Conservation (phyloP, 306 rosid genomes). For the Mucuna pruriens region DNA sequence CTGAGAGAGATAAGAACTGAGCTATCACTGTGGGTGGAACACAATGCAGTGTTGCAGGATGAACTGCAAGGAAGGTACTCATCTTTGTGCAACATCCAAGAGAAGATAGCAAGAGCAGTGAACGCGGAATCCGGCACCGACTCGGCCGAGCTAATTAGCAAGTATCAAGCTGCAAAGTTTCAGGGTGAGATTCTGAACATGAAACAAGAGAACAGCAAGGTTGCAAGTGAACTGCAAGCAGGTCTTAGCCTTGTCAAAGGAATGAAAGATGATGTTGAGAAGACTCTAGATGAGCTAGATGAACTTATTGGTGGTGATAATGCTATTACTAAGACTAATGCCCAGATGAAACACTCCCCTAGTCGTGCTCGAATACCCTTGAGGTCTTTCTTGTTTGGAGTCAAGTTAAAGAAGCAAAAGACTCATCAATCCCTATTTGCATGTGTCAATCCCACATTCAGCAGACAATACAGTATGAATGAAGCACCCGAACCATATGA, state of each 20-base stretch:
- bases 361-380: slow-evolving; percentile 71
- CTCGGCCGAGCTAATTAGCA: slow-evolving; percentile 49
- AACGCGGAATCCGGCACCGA: slow-evolving; percentile 25
- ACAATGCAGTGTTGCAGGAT: slow-evolving; percentile 68
- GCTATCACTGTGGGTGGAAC: slow-evolving; percentile 87
- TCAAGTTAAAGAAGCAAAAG: slow-evolving; percentile 75
- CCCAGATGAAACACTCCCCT: slow-evolving; percentile 30
- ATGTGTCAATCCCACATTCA: slow-evolving; percentile 65
- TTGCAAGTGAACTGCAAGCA: slow-evolving; percentile 67
- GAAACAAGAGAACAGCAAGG: slow-evolving; percentile 84
- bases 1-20: slow-evolving; percentile 90
- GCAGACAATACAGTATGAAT: slow-evolving; percentile 53
- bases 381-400: slow-evolving; percentile 91
- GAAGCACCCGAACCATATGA: slow-evolving; percentile 35
- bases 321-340: slow-evolving; percentile 23
- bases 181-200: slow-evolving; percentile 91
- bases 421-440: slow-evolving; percentile 58
- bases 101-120: slow-evolving; percentile 62
- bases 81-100: slow-evolving; percentile 66
- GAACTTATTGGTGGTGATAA: slow-evolving; percentile 52
- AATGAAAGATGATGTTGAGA: slow-evolving; percentile 69
- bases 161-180: slow-evolving; percentile 80
- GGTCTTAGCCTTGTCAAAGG: slow-evolving; percentile 71
- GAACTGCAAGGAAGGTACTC: slow-evolving; percentile 68
- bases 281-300: slow-evolving; percentile 65